Conservation (phyloP, 2,329 filamentous ascomycete species). For the Epichloe sibirici region DNA sequence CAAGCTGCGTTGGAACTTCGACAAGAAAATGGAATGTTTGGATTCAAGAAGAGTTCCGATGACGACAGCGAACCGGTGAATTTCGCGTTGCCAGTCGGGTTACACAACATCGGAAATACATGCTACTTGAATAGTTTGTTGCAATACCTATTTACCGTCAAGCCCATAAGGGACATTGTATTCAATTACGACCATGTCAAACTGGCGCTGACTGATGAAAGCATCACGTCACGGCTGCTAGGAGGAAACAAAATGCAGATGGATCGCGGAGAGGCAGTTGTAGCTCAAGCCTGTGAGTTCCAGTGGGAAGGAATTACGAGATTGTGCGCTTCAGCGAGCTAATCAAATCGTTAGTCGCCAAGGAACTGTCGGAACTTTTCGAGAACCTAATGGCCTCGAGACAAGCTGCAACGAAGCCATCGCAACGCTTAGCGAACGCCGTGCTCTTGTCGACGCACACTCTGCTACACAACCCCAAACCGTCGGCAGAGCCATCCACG, state of each 20-base stretch:
- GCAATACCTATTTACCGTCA: conserved; percentile 88
- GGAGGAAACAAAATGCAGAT: conserved; percentile 49
- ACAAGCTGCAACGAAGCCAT: conserved; percentile 52
- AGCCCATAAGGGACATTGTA: conserved; percentile 68
- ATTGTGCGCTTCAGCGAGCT: conserved; percentile 20
- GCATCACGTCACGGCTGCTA: conserved; percentile 55
- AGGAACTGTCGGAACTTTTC: conserved; percentile 61
- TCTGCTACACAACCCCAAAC: conserved; percentile 21
- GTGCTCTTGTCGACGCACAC: conserved; percentile 50
- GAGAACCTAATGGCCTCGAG: conserved; percentile 53
- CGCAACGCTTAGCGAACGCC: conserved; percentile 66
- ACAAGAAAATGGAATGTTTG: conserved; percentile 7
- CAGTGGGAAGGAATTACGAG: not conserved
- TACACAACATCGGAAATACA: conserved; percentile 92
- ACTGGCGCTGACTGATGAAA: conserved; percentile 53
- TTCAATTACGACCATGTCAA: conserved; percentile 61
- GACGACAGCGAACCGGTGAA: conserved; percentile 14
- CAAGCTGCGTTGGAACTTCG: conserved; percentile 16
- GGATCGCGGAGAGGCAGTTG: conserved; percentile 46
- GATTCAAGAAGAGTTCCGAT: conserved; percentile 6
- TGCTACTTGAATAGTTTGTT: conserved; percentile 96
- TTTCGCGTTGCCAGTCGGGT: conserved; percentile 62
- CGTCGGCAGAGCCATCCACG: conserved; percentile 13
- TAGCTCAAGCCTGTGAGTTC: conserved; percentile 60
- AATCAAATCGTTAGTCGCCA: conserved; percentile 48